phyloP scores from a whole-genome alignment of 495 filamentous ascomycete species.

The Penicillium taxi region DNA sequence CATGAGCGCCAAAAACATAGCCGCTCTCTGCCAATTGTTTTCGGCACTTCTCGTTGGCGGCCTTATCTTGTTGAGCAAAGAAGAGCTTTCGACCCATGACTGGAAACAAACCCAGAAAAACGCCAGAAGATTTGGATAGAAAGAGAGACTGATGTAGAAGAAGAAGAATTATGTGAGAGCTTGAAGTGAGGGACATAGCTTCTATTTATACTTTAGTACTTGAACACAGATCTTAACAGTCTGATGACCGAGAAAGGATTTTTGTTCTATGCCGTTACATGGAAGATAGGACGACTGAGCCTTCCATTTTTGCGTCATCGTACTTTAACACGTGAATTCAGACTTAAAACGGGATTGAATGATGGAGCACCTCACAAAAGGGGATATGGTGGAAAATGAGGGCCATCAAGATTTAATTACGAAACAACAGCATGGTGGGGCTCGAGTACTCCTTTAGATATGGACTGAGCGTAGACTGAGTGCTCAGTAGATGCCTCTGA shows the following conservation, averaged over 20 bases:
- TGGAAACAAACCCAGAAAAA: slow-evolving; percentile 16
- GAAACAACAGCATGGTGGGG: slow-evolving; percentile 1
- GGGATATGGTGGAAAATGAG: slow-evolving; percentile 1
- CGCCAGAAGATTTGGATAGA: slow-evolving; percentile 38
- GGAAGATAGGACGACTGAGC: neutral
- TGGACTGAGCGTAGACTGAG: slow-evolving; percentile 2
- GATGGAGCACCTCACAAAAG: slow-evolving; percentile 2
- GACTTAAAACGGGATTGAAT: neutral
- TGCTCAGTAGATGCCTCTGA: slow-evolving; percentile 5
- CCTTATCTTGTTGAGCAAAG: slow-evolving; percentile 12
- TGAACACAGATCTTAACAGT: slow-evolving; percentile 1
- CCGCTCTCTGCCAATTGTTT: slow-evolving; percentile 6
- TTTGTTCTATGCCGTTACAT: slow-evolving; percentile 5
- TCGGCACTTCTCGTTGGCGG: slow-evolving; percentile 3
- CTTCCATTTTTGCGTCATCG: neutral
- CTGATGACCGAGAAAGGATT: neutral
- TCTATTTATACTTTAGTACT: slow-evolving; percentile 5
- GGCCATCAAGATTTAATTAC: slow-evolving; percentile 1
- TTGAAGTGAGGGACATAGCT: slow-evolving; percentile 3
- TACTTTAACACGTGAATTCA: neutral
- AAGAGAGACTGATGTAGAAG: slow-evolving; percentile 44
- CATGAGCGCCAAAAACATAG: slow-evolving; percentile 16
- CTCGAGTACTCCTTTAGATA: neutral
- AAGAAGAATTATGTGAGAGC: slow-evolving; percentile 46
- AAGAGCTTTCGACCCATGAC: slow-evolving; percentile 8